Base-by-base conservation (phyloP, 176 grass and related monocot species). In the Saccharum officinarum region DNA sequence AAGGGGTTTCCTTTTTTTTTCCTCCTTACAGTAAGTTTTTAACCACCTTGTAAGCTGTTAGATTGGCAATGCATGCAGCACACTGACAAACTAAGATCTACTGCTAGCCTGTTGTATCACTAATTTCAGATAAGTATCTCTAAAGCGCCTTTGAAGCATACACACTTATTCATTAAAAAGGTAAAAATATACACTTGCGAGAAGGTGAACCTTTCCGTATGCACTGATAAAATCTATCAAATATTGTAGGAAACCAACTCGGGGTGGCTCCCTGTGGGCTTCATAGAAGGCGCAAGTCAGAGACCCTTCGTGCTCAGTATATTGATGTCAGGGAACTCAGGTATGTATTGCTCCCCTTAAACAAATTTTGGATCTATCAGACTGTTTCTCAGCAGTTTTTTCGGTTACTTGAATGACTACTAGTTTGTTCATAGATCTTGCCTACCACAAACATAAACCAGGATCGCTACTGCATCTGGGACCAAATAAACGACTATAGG, bases 301-400 rank as follows among this genome's bases (percentile, higher is more conserved):
- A 96, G 90, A 99, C 97, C 55, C 71, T 99, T 74, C 97, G 93
- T 78, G 80, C 93, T 75, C 93, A 96, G 59, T 99, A 99, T 85
- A 96, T 99, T 18, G 86, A 94, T 67, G 77, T 83, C 76, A 92
- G 87, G 73, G 90, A 99, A 82, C 90, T 99, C 66, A 96, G 89
- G 96, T 36, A 87, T 73, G 66, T 4, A 73, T 71, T 68, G 64
- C 22, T 75, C 63, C 26, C 73, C 47, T 69, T 62, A 71, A 47
- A 17, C 9, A 69, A 68, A 41, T 33, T 77, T 50, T 76, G 0
- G 3, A 69, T 6, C 11, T 62, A 67, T 9, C 9, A 28, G 60
- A 59, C 22, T 69, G 5, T 52, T 33, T 59, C 8, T 76, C 68
- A 23, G 33, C 16, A 69, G 11, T 62, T 76, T 84, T 46, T 59